Conservation (phyloP, 2,329 filamentous ascomycete species). For the Iodosphaeria phyllophila region DNA sequence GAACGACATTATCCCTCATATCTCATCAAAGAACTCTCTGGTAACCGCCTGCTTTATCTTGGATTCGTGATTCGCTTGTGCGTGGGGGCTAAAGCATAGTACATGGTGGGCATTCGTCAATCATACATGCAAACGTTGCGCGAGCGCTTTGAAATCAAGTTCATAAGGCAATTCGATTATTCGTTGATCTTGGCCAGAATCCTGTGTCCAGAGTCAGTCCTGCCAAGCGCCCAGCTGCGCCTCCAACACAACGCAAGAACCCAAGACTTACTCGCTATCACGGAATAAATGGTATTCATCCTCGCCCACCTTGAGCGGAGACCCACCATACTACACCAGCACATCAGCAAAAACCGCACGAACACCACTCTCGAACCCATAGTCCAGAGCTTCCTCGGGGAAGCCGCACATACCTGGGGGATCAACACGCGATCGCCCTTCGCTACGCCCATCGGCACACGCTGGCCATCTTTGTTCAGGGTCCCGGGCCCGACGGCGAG, state of each 20-base stretch:
- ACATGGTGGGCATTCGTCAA: no score
- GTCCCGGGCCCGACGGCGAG: slow-evolving; percentile 84
- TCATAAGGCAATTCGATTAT: no score
- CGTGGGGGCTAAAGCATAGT: no score
- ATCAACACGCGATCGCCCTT: slow-evolving; percentile 88
- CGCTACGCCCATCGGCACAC: slow-evolving; percentile 64
- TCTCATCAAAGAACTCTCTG: no score
- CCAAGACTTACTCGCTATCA: slow-evolving; percentile 83
- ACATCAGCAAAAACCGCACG: slow-evolving; percentile 3
- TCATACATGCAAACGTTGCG: no score
- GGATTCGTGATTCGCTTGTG: no score
- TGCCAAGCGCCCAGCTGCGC: neutral
- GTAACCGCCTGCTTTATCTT: no score
- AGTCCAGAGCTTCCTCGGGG: neutral
- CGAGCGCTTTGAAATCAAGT: no score
- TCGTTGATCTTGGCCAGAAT: slow-evolving; percentile 99
- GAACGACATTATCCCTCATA: no score
- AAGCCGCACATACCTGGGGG: slow-evolving; percentile 50
- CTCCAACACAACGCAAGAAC: neutral
- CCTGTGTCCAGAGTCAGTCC: slow-evolving; percentile 25
- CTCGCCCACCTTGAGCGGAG: slow-evolving; percentile 90
- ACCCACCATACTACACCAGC: slow-evolving; percentile 60
- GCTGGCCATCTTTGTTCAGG: slow-evolving; percentile 75
- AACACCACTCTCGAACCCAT: neutral
- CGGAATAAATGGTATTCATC: slow-evolving; percentile 93